Evolutionary conservation across 768 basidiomycete genomes (phyloP), one percentile per base, ranked within the genome.

Genomic region (Coprinopsis strossmayeri): DNA sequence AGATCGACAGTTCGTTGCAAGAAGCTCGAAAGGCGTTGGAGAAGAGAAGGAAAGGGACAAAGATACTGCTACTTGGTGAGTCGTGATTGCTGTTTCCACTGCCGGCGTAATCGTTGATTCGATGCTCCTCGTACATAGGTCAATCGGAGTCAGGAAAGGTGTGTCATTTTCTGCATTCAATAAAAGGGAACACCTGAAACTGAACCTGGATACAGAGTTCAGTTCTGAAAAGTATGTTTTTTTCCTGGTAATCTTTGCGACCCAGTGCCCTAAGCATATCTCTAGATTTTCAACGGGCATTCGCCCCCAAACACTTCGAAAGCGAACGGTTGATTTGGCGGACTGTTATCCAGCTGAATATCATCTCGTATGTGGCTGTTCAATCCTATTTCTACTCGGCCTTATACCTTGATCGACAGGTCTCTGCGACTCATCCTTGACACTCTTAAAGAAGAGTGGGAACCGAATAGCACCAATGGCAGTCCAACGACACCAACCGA

Each of bases 281-380:
- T 9, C 17, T 26, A 87, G 84, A 87, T 57, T 86, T 87, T 53
- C 82, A 84, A 58, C 59, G 87, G 5, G 72, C 77, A 0, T 84
- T 84, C 55, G 74, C 79, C 7, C 84, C 83, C 0, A 70, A 68
- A 21, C 73, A 78, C 48, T 85, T 86, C 48, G 73, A 75, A 37
- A 69, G 57, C 38, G 82, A 87, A 51, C 68, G 77, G 15, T 56
- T 68, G 0, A 71, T 78, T 5, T 87, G 84, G 84, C 76, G 71
- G 52, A 71, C 74, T 11, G 73, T 87, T 46, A 72, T 87, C 5
- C 81, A 87, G 53, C 75, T 87, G 35, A 87, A 87, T 56, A 64
- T 87, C 53, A 83, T 86, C 51, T 65, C 76, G 82, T 81, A 43
- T 12, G 67, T 57, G 17, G 15, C 7, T 17, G 10, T 7, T 5